phyloP scores from a whole-genome alignment of 2,329 filamentous ascomycete genomes.

The Metarhizium brunneum region DNA sequence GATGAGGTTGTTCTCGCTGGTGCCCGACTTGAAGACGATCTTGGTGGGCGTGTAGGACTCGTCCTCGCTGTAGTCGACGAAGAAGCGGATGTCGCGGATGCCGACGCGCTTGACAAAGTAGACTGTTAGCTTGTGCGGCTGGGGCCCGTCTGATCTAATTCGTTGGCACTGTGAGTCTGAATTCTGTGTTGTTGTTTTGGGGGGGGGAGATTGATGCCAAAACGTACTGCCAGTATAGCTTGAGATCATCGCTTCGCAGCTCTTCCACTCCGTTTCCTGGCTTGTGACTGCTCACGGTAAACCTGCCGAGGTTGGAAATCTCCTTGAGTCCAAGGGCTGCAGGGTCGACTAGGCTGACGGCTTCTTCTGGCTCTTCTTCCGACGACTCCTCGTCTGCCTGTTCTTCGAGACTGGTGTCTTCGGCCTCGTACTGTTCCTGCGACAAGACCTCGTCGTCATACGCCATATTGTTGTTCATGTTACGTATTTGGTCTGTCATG shows the following conservation, averaged over 20 bases:
- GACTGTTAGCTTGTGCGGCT: constrained; percentile 73
- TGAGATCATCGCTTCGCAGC: constrained; percentile 63
- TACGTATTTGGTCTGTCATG: constrained; percentile 14
- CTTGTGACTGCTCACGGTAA: constrained; percentile 75
- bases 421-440: constrained; percentile 22
- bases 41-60: constrained; percentile 96
- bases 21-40: constrained; percentile 81
- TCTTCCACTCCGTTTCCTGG: constrained; percentile 71
- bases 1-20: constrained; percentile 82
- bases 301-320: constrained; percentile 74
- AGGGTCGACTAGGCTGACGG: constrained; percentile 39
- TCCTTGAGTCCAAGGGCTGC: constrained; percentile 58
- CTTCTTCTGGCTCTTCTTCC: constrained; percentile 26
- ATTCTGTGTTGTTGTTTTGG: no score
- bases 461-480: constrained; percentile 17
- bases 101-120: constrained; percentile 79
- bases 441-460: constrained; percentile 18
- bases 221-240: constrained; percentile 68
- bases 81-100: constrained; percentile 70
- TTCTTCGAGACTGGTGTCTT: constrained; percentile 20
- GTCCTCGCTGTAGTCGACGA: constrained; percentile 84
- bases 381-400: constrained; percentile 19
- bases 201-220: background rate
- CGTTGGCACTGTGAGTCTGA: background rate
- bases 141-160: constrained; percentile 70